Base-by-base conservation (phyloP, 192 early-diverging fungal genomes). In the Chytriomyces confervae region DNA sequence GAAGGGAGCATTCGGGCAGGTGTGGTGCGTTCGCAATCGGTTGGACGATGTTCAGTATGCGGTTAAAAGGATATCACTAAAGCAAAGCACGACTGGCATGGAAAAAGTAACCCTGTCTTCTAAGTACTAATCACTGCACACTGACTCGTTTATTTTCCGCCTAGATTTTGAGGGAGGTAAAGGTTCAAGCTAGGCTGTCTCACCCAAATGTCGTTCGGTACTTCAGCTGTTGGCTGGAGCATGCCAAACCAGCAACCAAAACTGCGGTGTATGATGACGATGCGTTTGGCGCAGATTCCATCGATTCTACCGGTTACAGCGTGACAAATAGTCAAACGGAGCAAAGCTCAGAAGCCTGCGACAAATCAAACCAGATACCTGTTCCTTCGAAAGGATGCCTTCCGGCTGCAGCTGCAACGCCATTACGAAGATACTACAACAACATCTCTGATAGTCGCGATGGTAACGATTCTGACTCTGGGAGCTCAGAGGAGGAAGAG, bases 181-280 rank as follows among this genome's bases (percentile, higher is more conserved):
- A 95, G 80, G 90, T 92, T 27, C 87, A 96, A 72, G 94, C 97
- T 0, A 79, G 92, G 16, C 75, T 98, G 53, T 86, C 92, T 61
- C 96, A 99, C 82, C 88, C 86, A 20, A 97, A 98, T 76, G 93
- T 99, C 29, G 95, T 99, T 60, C 85, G 97, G 6, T 99, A 99
- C 80, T 96, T 93, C 79, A 88, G 90, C 29, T 93, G 91, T 44
- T 99, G 97, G 97, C 82, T 99, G 5, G 95, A 99, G 85, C 85
- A 86, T 29, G 88, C 62, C 81, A 77, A 61, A 81, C 83, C 75
- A 16, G 65, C 62, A 66, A 73, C 44, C 62, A 57, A 44, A 69
- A 57, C 53, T 60, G 65, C n/a, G 62, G 29, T n/a, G 48, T 63
- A 23, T 20, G 36, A n/a, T 27, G 81, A 43, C 29, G 62, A 61